phyloP scores from a whole-genome alignment of 2,329 filamentous ascomycete genomes.

The Pseudocercospora macadamiae region DNA sequence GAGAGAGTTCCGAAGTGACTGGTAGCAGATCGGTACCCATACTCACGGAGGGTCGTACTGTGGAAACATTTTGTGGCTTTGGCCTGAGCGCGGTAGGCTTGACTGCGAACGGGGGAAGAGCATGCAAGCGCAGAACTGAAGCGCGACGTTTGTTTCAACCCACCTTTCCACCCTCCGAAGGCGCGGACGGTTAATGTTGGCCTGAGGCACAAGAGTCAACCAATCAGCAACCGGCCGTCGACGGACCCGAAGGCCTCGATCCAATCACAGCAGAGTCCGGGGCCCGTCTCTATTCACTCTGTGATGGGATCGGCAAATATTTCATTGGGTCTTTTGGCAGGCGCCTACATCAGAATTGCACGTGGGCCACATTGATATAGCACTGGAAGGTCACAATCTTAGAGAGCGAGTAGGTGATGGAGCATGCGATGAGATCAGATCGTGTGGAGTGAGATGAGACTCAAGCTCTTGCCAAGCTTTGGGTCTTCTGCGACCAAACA shows the following conservation, averaged over 20 bases:
- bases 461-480: conserved; percentile 1
- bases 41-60: conserved; percentile 2
- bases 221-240: not conserved
- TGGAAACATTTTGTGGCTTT: not conserved
- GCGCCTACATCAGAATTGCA: too few relatives aligned
- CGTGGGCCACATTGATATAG: too few relatives aligned
- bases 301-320: not conserved
- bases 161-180: not conserved
- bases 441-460: too few relatives aligned
- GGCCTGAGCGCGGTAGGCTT: not conserved
- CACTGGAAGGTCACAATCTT: not conserved
- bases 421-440: too few relatives aligned
- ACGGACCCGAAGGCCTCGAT: not conserved
- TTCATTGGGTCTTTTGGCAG: not conserved
- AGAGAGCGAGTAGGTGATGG: not conserved
- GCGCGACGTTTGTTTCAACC: not conserved
- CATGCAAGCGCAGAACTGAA: not conserved
- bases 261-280: not conserved
- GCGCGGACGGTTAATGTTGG: not conserved
- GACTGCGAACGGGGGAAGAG: not conserved
- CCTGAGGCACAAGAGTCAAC: not conserved
- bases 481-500: too few relatives aligned
- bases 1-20: not conserved
- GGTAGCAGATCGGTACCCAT: not conserved
- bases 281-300: not conserved